These are phyloP conservation scores for Notholithocarpus densiflorus DNA, from an alignment of 306 rosid genomes.

Conservation along the genomic window DNA sequence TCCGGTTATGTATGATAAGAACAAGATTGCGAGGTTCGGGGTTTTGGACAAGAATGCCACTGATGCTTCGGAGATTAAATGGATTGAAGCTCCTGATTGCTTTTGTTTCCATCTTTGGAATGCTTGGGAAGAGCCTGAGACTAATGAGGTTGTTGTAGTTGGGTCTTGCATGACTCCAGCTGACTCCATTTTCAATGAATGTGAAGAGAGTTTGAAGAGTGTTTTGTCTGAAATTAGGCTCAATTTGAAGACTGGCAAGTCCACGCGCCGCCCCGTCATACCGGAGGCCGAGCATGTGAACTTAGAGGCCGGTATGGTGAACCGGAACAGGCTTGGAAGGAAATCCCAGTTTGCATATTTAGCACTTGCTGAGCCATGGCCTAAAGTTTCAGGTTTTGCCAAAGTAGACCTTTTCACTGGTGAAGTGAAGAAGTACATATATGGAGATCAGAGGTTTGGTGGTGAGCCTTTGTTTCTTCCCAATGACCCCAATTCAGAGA, in stretches of 20 bases:
- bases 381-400: constrained; percentile 88
- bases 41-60: constrained; percentile 60
- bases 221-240: constrained; percentile 76
- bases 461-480: constrained; percentile 96
- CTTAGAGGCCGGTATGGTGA: constrained; percentile 96
- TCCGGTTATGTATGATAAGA: constrained; percentile 70
- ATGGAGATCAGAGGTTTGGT: constrained; percentile 64
- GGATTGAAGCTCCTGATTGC: constrained; percentile 89
- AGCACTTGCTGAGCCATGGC: constrained; percentile 97
- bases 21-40: constrained; percentile 67
- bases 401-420: constrained; percentile 72
- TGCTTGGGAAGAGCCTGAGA: constrained; percentile 83
- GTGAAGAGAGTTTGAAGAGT: constrained; percentile 68
- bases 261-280: constrained; percentile 56
- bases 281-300: constrained; percentile 53
- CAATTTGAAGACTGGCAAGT: constrained; percentile 63
- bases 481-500: constrained; percentile 25
- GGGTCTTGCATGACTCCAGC: constrained; percentile 98
- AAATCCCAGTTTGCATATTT: constrained; percentile 69
- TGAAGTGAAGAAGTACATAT: constrained; percentile 44
- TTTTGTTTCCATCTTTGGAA: constrained; percentile 97
- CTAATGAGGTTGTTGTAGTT: constrained; percentile 69
- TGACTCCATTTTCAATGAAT: constrained; percentile 89
- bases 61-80: constrained; percentile 38
- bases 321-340: constrained; percentile 66